These are phyloP conservation scores for Brassica nigra DNA, from an alignment of 345 rosid genomes.

Conservation along the genomic window DNA sequence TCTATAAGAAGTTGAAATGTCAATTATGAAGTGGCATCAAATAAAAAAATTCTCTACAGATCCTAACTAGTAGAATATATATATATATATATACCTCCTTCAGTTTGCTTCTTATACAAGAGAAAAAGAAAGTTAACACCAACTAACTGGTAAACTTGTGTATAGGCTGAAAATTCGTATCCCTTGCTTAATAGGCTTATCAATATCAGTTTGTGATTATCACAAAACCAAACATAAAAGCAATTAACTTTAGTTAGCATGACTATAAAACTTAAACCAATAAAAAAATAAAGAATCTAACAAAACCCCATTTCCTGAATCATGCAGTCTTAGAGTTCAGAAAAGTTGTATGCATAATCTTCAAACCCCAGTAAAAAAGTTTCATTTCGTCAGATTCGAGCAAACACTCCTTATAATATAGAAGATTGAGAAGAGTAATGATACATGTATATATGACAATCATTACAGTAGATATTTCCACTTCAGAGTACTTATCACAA, in stretches of 20 bases:
- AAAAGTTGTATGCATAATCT: slow-evolving; percentile 4
- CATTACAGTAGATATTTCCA: slow-evolving; percentile 72
- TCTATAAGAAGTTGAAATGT: slow-evolving; percentile 56
- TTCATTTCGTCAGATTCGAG: too few relatives aligned
- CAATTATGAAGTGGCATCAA: slow-evolving; percentile 22
- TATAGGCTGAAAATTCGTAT: slow-evolving; percentile 76
- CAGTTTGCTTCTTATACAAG: slow-evolving; percentile 72
- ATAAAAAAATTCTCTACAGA: neutral
- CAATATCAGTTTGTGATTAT: slow-evolving; percentile 68
- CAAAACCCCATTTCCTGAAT: too few relatives aligned
- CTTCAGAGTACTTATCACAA: slow-evolving; percentile 77
- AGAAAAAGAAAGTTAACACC: slow-evolving; percentile 96
- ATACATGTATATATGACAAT: slow-evolving; percentile 89
- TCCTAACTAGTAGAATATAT: neutral
- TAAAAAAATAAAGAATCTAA: neutral
- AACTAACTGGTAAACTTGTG: slow-evolving; percentile 93
- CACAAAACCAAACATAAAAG: slow-evolving; percentile 19
- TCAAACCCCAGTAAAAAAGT: neutral
- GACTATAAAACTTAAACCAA: neutral
- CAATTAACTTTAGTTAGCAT: neutral
- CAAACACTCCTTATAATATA: neutral
- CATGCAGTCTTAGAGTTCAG: neutral
- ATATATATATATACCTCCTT: slow-evolving; percentile 70
- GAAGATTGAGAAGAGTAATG: neutral
- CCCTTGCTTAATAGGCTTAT: slow-evolving; percentile 63